These are phyloP conservation scores for Hypsizygus marmoreus DNA, from an alignment of 768 basidiomycete genomes.

Conservation along the genomic window DNA sequence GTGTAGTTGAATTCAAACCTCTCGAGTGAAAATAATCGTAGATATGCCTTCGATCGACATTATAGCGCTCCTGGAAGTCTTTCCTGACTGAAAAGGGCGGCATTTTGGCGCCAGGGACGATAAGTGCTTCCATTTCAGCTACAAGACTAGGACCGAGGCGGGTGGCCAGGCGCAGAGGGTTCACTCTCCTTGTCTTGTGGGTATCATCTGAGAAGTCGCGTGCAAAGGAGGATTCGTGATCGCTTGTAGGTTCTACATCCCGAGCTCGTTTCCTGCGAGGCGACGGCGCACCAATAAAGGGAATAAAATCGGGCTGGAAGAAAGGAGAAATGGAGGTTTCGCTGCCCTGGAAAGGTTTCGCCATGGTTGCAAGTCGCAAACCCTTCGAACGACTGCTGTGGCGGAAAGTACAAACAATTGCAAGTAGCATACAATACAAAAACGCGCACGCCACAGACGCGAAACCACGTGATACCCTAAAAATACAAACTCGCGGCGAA, in stretches of 20 bases:
- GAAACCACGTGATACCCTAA: slow-evolving; percentile 35
- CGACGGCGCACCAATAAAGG: neutral
- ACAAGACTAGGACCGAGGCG: slow-evolving; percentile 68
- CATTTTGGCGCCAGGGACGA: slow-evolving; percentile 75
- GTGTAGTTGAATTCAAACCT: slow-evolving; percentile 31
- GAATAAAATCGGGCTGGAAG: slow-evolving; percentile 10
- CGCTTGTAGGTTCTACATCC: neutral
- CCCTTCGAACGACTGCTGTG: neutral
- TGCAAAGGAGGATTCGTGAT: slow-evolving; percentile 11
- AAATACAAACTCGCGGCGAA: slow-evolving; percentile 90
- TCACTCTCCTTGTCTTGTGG: slow-evolving; percentile 56
- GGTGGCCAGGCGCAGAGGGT: slow-evolving; percentile 68
- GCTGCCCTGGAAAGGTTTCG: slow-evolving; percentile 29
- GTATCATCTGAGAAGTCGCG: slow-evolving; percentile 30
- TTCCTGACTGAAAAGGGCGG: slow-evolving; percentile 71
- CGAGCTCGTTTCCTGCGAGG: slow-evolving; percentile 13
- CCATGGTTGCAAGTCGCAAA: slow-evolving; percentile 24
- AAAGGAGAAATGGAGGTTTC: slow-evolving; percentile 16
- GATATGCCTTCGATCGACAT: slow-evolving; percentile 71
- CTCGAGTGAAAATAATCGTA: slow-evolving; percentile 80
- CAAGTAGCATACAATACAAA: slow-evolving; percentile 14
- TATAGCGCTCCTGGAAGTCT: slow-evolving; percentile 69
- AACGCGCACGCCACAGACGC: slow-evolving; percentile 10
- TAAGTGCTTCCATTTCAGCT: slow-evolving; percentile 70
- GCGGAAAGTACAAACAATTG: slow-evolving; percentile 2